Percentiles rank a stretch among this genome's conserved stretches.
phyloP scores from a whole-genome alignment of 257 asterid species.

The Solanum chilense region DNA sequence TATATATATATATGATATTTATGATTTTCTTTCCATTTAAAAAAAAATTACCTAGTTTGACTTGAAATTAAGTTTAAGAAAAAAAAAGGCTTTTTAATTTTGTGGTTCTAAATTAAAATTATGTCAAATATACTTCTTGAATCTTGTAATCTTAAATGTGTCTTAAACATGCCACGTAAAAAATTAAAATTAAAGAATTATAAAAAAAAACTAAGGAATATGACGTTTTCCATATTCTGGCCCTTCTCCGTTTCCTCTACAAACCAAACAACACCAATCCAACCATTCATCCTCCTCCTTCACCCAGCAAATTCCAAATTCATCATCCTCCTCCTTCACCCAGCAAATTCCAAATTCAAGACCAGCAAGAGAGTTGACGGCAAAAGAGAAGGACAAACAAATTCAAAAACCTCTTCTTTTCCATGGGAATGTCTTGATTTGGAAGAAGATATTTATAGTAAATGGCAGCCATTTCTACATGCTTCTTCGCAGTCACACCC shows the following conservation, averaged over 20 bases:
- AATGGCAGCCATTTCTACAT: slow-evolving; percentile 68
- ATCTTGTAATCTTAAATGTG: no score
- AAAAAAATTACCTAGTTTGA: no score
- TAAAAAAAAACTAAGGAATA: no score
- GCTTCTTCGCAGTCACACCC: slow-evolving; percentile 24
- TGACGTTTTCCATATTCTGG: background rate
- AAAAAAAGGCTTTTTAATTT: no score
- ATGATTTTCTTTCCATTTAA: no score
- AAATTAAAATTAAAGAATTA: no score
- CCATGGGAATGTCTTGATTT: slow-evolving; percentile 33
- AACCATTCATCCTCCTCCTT: background rate
- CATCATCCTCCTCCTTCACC: slow-evolving; percentile 14
- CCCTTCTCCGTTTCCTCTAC: background rate
- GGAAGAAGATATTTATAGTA: background rate
- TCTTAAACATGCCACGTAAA: no score
- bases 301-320: no score
- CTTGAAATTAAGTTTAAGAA: no score
- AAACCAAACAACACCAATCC: background rate
- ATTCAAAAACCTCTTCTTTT: background rate
- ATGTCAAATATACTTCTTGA: no score
- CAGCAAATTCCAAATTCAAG: slow-evolving; percentile 7
- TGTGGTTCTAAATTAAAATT: no score
- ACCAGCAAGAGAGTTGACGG: background rate
- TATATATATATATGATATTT: no score
- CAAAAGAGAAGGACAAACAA: background rate